Percentiles rank a stretch among this genome's conserved stretches.
Conservation (phyloP, 192 early-diverging fungal genomes). For the Linnemannia elongata region DNA sequence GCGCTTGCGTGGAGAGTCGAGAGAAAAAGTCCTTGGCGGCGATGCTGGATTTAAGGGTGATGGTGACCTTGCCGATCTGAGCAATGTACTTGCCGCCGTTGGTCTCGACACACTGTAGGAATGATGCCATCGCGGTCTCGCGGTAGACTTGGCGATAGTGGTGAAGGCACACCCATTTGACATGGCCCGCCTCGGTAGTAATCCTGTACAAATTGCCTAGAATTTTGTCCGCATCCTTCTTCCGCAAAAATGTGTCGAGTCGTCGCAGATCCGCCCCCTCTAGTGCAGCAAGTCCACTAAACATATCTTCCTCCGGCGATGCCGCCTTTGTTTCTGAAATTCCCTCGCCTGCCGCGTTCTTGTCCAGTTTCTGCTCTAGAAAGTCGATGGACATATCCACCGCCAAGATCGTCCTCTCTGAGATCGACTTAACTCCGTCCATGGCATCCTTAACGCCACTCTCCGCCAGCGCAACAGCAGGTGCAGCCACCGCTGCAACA, state of each 20-base stretch:
- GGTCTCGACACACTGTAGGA: background rate
- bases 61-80: conserved; percentile 18
- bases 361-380: background rate
- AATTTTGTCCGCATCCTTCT: background rate
- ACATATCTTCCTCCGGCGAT: background rate
- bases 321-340: too few species aligned
- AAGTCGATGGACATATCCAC: conserved; percentile 9
- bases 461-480: background rate
- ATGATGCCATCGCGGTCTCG: background rate
- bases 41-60: background rate
- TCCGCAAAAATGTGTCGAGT: background rate
- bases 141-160: conserved; percentile 14
- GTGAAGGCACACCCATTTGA: conserved; percentile 18
- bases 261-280: conserved; percentile 2
- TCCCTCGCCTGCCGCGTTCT: too few species aligned
- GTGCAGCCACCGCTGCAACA: background rate
- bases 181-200: background rate
- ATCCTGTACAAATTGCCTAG: background rate
- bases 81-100: background rate
- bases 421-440: background rate
- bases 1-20: background rate
- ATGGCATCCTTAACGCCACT: background rate
- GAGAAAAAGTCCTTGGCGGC: conserved; percentile 2
- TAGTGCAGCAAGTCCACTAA: conserved; percentile 7
- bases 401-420: background rate